Base-by-base conservation (phyloP, 2,329 filamentous ascomycete species). In the Sclerotinia spermophila region DNA sequence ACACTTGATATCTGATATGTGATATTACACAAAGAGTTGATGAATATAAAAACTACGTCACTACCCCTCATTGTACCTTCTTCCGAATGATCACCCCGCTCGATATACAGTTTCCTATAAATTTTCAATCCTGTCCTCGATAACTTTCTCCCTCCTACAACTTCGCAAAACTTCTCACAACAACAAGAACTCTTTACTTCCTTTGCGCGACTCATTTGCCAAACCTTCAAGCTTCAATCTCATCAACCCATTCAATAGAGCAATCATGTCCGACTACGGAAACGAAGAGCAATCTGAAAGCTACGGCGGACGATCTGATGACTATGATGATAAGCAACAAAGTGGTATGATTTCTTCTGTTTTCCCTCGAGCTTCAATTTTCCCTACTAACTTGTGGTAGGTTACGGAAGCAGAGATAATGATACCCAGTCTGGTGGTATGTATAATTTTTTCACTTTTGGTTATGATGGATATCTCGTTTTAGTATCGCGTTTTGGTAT, bases 221-320 rank as follows among this genome's bases (percentile, higher is more conserved):
- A n/a, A 13, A 30, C 10, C 15, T 15, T 19, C 27, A 35, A 62
- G 5, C 33, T 51, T 45, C 5, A 27, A 30, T 8, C 19, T 35
- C 13, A 11, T 33, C 6, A 38, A 4, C 38, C 21, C 27, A 15
- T 3, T 7, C 3, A 42, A 24, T 27, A 4, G 7, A n/a, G 44
- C 17, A 64, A 69, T 21, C 53, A 68, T 68, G 66, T 67, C 64
- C 35, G 38, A 7, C 35, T 56, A 67, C 64, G 48, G n/a, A 24
- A 42, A 67, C 19, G 45, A 69, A 15, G 45, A 69, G 62, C 67
- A 64, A 55, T 69, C 67, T 7, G 45, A 38, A 7, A 35, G 27
- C 21, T 64, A 62, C 27, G 58, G 45, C 11, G 45, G 44, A 55
- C 35, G 55, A 56, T 56, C 67, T 5, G 45, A 30, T 10, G 35